Evolutionary conservation across 2,329 filamentous ascomycete genomes (phyloP).

Genomic region (Colletotrichum destructivum): DNA sequence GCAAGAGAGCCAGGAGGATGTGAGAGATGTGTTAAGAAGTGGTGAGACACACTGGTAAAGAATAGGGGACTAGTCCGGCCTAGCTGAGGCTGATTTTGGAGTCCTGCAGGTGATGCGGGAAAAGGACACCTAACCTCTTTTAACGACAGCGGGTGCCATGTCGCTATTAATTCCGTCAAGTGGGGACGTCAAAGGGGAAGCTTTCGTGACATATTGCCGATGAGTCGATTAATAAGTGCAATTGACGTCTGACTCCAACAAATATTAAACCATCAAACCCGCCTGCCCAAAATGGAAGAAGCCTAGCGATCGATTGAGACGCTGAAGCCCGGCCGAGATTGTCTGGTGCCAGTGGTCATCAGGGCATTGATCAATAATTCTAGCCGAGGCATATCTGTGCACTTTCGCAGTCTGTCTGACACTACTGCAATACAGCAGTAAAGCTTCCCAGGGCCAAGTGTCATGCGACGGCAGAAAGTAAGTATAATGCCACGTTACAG

Average conservation of each 20-base stretch:
- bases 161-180: constrained; percentile 19
- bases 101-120: constrained; percentile 24
- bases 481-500: background rate
- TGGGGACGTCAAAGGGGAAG: constrained; percentile 15
- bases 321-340: constrained; percentile 30
- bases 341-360: constrained; percentile 6
- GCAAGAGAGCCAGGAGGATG: background rate
- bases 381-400: constrained; percentile 25
- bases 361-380: background rate
- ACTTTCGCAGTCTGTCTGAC: background rate
- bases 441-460: background rate
- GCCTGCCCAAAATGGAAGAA: constrained; percentile 28
- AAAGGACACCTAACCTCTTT: constrained; percentile 40
- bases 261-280: constrained; percentile 16
- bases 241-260: constrained; percentile 13
- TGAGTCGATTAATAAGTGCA: constrained; percentile 4
- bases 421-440: background rate
- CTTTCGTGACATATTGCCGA: constrained; percentile 15
- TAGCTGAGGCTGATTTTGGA: constrained; percentile 23
- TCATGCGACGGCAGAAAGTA: background rate
- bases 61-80: constrained; percentile 27
- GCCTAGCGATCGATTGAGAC: constrained; percentile 9
- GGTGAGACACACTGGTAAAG: constrained; percentile 36
- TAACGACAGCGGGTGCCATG: constrained; percentile 17
- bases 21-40: background rate